A percentile compares a stretch with the other conserved stretches of the same genome.
Conservation (phyloP, 1,139 yeast species). For the Pichia inconspicua region DNA sequence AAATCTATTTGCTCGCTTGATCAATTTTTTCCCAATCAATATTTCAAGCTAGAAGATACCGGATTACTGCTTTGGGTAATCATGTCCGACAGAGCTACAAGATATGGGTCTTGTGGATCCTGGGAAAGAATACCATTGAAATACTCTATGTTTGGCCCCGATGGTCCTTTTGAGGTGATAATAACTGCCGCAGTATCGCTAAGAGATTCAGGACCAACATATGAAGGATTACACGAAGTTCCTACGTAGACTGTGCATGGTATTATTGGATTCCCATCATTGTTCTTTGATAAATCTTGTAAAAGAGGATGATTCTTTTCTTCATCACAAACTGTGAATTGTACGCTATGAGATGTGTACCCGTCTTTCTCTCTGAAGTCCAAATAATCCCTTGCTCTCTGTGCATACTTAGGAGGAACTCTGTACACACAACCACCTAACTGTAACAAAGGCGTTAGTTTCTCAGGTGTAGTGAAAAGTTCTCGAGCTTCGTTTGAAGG, state of each 20-base stretch:
- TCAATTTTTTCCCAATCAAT: neutral
- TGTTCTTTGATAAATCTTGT: constrained; percentile 27
- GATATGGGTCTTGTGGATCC: constrained; percentile 8
- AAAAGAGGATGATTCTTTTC: neutral
- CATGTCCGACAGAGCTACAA: neutral
- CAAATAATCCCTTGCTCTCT: constrained; percentile 55
- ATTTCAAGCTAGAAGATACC: neutral
- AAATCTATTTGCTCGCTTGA: neutral
- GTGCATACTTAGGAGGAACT: constrained; percentile 59
- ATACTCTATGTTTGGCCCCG: constrained; percentile 75
- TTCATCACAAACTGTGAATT: constrained; percentile 41
- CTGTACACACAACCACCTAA: constrained; percentile 84
- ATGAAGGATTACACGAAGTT: constrained; percentile 69
- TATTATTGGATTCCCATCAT: constrained; percentile 34
- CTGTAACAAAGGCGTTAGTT: constrained; percentile 31
- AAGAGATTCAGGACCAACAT: constrained; percentile 70
- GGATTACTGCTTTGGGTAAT: neutral
- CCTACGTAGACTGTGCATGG: constrained; percentile 78
- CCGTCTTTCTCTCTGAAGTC: constrained; percentile 88
- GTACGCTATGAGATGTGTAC: constrained; percentile 63
- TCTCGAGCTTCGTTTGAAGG: constrained; percentile 1
- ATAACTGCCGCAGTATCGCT: constrained; percentile 56
- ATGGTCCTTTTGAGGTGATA: constrained; percentile 55
- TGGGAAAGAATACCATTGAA: constrained; percentile 41
- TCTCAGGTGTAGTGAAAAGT: neutral